Base-by-base conservation (phyloP, 2,329 filamentous ascomycete species). In the Aspergillus pseudonomiae region DNA sequence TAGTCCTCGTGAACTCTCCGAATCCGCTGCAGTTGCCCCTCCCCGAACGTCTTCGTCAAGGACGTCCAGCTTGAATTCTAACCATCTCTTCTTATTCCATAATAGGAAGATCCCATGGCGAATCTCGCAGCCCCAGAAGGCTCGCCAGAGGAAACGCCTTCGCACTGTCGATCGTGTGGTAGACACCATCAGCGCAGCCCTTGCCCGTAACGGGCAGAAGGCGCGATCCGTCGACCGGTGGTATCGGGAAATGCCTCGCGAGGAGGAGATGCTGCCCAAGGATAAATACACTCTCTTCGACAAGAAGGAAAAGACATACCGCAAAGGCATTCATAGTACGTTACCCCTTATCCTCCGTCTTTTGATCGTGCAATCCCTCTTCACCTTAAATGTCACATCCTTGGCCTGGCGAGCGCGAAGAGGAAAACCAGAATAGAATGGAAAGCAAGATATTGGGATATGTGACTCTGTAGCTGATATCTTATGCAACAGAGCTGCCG, bases 201-300 rank as follows among this genome's bases (percentile, higher is more conserved):
- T 98, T 60, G 84, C 87, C 59, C 91, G 89, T 78, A 84, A 91
- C 63, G 84, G 89, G 74, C 86, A 89, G 64, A 86, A 89, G 54
- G 83, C 86, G 61, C 93, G 93, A 81, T 85, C 92, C 60, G 84
- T 99, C 63, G 91, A 96, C 78, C 83, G 89, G 75, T 99, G 95
- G 95, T 97, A 95, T 84, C 85, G 86, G 43, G 93, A 97, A 80
- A 99, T 99, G 95, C 95, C 95, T 26, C 91, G 88, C 30, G 95
- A 99, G 85, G 86, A 88, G 74, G 93, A 98, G 84, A 99, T 99
- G 95, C 78, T 96, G 78, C 91, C 95, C 54, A 91, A 88, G 80
- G 95, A 99, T 82, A 99, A 99, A 82, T 99, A 99, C 82, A 97
- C 93, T 32, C 91, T 99, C 74, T 99, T 98, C 80, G 94, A 97